phyloP scores from a whole-genome alignment of 225 moss, liverwort and hornwort genomes.

The Bryoerythrophyllum caledonicum region DNA sequence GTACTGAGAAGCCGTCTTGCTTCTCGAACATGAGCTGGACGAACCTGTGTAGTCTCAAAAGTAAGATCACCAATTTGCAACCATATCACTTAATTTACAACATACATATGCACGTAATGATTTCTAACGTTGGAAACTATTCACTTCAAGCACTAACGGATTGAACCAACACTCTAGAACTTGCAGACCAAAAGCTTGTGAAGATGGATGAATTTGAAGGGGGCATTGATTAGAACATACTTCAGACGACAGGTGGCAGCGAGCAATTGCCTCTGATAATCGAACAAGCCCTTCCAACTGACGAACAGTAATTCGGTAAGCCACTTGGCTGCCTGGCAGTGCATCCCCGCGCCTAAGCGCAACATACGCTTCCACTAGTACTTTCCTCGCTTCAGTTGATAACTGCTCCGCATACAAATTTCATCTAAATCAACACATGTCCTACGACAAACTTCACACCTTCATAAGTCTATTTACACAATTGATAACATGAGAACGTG shows the following conservation, averaged over 20 bases:
- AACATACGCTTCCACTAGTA: slow-evolving; percentile 89
- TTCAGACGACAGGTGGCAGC: slow-evolving; percentile 73
- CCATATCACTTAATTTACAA: background rate
- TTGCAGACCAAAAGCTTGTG: background rate
- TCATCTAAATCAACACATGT: background rate
- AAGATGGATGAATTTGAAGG: background rate
- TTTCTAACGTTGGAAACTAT: background rate
- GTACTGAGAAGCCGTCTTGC: slow-evolving; percentile 95
- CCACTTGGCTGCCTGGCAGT: slow-evolving; percentile 90
- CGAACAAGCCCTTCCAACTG: slow-evolving; percentile 96
- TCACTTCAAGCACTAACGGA: background rate
- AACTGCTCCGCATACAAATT: slow-evolving; percentile 59
- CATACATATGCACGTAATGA: background rate
- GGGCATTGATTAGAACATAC: slow-evolving; percentile 38
- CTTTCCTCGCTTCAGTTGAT: slow-evolving; percentile 68
- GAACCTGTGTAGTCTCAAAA: slow-evolving; percentile 54
- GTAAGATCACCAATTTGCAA: slow-evolving; percentile 14
- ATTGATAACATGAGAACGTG: background rate
- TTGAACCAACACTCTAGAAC: background rate
- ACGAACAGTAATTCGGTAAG: slow-evolving; percentile 94
- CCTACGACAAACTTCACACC: background rate
- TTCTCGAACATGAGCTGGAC: slow-evolving; percentile 91
- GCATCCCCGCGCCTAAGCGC: slow-evolving; percentile 93
- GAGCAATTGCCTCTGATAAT: slow-evolving; percentile 92
- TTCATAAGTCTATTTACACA: slow-evolving; percentile 1